phyloP scores from a whole-genome alignment of 164 flowering plant genomes.

The Aristolochia fimbriata region DNA sequence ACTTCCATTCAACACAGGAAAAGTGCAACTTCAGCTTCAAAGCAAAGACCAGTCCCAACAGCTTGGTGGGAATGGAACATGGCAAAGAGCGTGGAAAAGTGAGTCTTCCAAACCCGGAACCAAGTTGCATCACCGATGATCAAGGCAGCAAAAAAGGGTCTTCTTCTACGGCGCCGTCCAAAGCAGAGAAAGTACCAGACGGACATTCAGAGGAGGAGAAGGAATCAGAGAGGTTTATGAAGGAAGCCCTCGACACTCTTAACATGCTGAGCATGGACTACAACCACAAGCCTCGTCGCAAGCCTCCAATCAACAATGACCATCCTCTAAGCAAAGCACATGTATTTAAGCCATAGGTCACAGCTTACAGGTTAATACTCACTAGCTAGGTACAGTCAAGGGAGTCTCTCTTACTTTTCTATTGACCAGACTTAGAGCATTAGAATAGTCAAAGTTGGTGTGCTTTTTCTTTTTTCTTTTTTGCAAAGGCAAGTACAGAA shows the following conservation, averaged over 20 bases:
- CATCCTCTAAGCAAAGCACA: conserved; percentile 1
- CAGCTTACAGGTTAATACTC: too few species aligned
- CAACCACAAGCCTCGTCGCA: not conserved
- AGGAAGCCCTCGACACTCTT: conserved; percentile 1
- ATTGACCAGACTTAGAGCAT: too few species aligned
- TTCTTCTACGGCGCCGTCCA: conserved; percentile 2
- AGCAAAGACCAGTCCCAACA: not conserved
- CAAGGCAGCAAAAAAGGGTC: not conserved
- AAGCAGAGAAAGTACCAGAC: not conserved
- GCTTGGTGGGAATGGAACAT: not conserved
- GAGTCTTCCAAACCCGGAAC: not conserved
- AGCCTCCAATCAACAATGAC: conserved; percentile 4
- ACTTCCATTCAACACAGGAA: not conserved
- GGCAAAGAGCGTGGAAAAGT: not conserved
- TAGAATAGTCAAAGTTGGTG: too few species aligned
- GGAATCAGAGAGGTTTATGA: conserved; percentile 4
- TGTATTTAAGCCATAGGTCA: too few species aligned
- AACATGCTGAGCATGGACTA: conserved; percentile 5
- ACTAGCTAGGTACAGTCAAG: too few species aligned
- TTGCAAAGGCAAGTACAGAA: too few species aligned
- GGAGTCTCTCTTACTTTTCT: too few species aligned
- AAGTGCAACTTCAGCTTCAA: not conserved
- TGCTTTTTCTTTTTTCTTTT: too few species aligned
- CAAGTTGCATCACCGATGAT: not conserved
- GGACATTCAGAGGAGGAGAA: not conserved